phyloP scores from a whole-genome alignment of 495 filamentous ascomycete genomes.

The Penicillium lividum region DNA sequence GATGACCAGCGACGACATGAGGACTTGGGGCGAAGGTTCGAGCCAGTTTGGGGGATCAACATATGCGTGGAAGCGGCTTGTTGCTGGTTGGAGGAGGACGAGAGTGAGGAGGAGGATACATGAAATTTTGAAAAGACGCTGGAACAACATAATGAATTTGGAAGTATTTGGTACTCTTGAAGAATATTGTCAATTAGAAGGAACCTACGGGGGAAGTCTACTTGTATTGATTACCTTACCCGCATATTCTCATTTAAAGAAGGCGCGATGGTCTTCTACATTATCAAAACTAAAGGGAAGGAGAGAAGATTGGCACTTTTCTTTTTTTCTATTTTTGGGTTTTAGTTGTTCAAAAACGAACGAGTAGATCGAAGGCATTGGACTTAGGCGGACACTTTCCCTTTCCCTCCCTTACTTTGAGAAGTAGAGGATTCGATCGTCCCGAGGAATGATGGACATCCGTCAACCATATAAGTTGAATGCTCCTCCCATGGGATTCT shows the following conservation, averaged over 20 bases:
- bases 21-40: not conserved
- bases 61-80: slow-evolving; percentile 5
- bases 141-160: not conserved
- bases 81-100: not conserved
- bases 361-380: no score
- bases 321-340: no score
- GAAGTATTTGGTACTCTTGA: not conserved
- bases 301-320: not conserved
- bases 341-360: no score
- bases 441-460: no score
- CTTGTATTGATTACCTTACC: not conserved
- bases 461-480: no score
- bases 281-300: not conserved
- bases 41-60: slow-evolving; percentile 9
- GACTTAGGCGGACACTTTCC: no score
- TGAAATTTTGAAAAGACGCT: not conserved
- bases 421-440: no score
- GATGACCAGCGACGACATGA: slow-evolving; percentile 52
- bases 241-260: not conserved
- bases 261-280: not conserved
- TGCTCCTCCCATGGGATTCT: no score
- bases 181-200: not conserved
- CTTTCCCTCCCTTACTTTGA: no score
- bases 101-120: not conserved
- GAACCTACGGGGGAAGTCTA: not conserved